Conservation (phyloP, 1,139 yeast genomes). For the Magnusiomyces paraingens region DNA sequence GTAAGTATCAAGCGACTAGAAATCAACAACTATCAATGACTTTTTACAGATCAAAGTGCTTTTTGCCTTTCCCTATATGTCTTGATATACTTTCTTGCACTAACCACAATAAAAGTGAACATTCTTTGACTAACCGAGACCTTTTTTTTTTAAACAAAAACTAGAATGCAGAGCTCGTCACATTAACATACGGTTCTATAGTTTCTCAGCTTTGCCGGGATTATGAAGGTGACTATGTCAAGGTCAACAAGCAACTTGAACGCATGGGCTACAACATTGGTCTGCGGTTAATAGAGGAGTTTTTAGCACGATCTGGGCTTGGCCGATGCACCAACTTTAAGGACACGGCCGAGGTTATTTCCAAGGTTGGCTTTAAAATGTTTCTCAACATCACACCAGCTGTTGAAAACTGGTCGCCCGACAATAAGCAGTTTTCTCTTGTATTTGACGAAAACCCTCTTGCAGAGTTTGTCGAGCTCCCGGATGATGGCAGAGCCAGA, state of each 20-base stretch:
- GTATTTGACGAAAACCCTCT: slow-evolving; percentile 81
- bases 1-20: slow-evolving; percentile 38
- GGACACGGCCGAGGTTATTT: slow-evolving; percentile 81
- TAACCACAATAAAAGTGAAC: not conserved
- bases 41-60: not conserved
- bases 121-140: not conserved
- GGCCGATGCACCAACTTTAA: slow-evolving; percentile 73
- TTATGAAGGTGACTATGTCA: slow-evolving; percentile 62
- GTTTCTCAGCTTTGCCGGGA: slow-evolving; percentile 92
- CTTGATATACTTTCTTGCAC: not conserved
- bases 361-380: slow-evolving; percentile 84
- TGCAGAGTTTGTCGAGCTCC: slow-evolving; percentile 91
- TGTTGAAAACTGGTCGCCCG: slow-evolving; percentile 70
- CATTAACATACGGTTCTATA: slow-evolving; percentile 87
- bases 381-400: slow-evolving; percentile 78
- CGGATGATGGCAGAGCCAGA: slow-evolving; percentile 62
- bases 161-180: slow-evolving; percentile 80
- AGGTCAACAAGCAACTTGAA: slow-evolving; percentile 78
- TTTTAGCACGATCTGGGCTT: slow-evolving; percentile 77
- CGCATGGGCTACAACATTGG: slow-evolving; percentile 97
- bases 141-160: not conserved
- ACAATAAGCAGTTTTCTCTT: slow-evolving; percentile 67
- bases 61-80: not conserved
- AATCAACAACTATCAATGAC: not conserved
- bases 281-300: slow-evolving; percentile 83